phyloP scores from a whole-genome alignment of 2,329 filamentous ascomycete genomes.

The Dactylellina leptospora region DNA sequence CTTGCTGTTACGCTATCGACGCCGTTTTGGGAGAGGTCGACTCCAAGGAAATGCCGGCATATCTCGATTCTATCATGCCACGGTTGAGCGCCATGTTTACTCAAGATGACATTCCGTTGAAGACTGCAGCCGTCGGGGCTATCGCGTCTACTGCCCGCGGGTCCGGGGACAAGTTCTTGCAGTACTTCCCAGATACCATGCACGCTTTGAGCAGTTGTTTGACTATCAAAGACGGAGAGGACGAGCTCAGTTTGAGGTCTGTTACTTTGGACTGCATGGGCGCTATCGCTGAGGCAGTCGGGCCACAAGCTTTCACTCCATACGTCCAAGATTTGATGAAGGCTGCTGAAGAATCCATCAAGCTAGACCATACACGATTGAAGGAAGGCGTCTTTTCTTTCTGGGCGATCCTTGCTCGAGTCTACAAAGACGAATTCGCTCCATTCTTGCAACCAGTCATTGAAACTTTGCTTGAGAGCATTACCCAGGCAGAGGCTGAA shows the following conservation, averaged over 20 bases:
- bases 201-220: constrained; percentile 84
- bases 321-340: constrained; percentile 91
- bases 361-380: constrained; percentile 86
- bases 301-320: constrained; percentile 83
- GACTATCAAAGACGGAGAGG: constrained; percentile 84
- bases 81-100: constrained; percentile 84
- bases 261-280: constrained; percentile 92
- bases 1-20: constrained; percentile 88
- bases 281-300: constrained; percentile 88
- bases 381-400: constrained; percentile 97
- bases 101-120: constrained; percentile 87
- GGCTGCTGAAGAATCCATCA: constrained; percentile 87
- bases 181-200: constrained; percentile 94
- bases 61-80: constrained; percentile 82
- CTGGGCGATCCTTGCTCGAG: constrained; percentile 92
- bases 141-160: constrained; percentile 90
- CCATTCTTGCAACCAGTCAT: constrained; percentile 81
- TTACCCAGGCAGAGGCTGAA: constrained; percentile 88
- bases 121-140: constrained; percentile 86
- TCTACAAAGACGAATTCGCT: constrained; percentile 84
- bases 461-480: constrained; percentile 80
- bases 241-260: constrained; percentile 87
- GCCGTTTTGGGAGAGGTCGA: constrained; percentile 88
- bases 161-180: constrained; percentile 80
- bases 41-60: constrained; percentile 79